Base-by-base conservation (phyloP, 2,329 filamentous ascomycete species). In the Penicillium digitatum region DNA sequence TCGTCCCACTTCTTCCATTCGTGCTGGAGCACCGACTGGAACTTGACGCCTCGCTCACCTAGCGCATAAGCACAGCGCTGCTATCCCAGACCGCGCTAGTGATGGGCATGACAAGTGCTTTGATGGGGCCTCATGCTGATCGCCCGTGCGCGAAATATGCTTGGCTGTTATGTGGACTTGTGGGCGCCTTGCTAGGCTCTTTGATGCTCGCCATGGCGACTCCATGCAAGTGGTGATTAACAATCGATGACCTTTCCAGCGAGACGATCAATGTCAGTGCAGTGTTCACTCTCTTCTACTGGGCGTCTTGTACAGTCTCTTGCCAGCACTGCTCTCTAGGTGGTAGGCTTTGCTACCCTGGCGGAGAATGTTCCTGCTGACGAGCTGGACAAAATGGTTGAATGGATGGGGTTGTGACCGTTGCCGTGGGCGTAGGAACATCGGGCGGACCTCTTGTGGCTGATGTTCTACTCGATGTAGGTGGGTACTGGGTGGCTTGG, bases 401-500 rank as follows among this genome's bases (percentile, higher is more conserved):
- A 44, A 61, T 62, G 2, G 60, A 65, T 24, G 67, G 69, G 0
- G 38, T 68, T 3, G 59, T 68, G 18, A 62, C 59, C 5, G 45
- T 64, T n/a, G 55, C 65, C 18, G 57, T 67, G 20, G 61, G 61
- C 1, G 61, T 61, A 11, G 70, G 70, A 4, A 61, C 65, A 2
- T 63, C 65, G 1, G 59, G 54, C 4, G 69, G 68, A 1, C 70
- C 70, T 1, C 61, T 67, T 27, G 46, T 66, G 0, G 62, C 66
- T 8, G 71, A 69, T 0, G 48, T 65, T 11, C 35, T 72, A 1
- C 64, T 72, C 16, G 59, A 68, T 24, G 9, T 65, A 4, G 56
- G 57, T 1, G 68, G 68, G 6, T 71, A 72, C 29, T 68, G 65
- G 64, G 35, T 57, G 8, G 67, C 68, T 4, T 72, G 69, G 69